A percentile compares a stretch with the other conserved stretches of the same genome.
These are phyloP conservation scores for Sporisorium scitamineum DNA, from an alignment of 1,284 basidiomycete genomes.

Conservation along the genomic window DNA sequence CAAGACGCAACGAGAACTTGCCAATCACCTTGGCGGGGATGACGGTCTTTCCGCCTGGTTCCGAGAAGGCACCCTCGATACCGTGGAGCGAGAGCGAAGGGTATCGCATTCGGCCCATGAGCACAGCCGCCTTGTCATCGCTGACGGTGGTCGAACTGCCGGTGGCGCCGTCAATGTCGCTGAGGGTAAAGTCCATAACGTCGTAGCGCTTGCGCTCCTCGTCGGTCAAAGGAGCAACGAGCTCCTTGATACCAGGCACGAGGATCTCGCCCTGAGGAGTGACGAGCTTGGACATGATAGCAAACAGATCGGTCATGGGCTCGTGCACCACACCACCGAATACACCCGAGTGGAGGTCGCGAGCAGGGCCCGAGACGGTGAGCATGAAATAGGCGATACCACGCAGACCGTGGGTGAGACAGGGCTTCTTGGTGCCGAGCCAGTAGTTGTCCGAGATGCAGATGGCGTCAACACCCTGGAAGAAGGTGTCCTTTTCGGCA, in stretches of 20 bases:
- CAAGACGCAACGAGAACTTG: constrained; percentile 72
- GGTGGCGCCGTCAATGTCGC: constrained; percentile 83
- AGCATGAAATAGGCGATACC: constrained; percentile 91
- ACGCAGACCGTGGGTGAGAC: constrained; percentile 73
- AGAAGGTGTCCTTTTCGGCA: constrained; percentile 84
- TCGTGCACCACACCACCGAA: constrained; percentile 70
- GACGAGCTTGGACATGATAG: constrained; percentile 81
- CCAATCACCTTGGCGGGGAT: constrained; percentile 90
- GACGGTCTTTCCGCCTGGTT: constrained; percentile 82
- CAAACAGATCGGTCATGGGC: constrained; percentile 76
- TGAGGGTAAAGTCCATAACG: constrained; percentile 69
- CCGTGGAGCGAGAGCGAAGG: constrained; percentile 93
- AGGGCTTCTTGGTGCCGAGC: constrained; percentile 70
- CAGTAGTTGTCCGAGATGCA: constrained; percentile 78
- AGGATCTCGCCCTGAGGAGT: constrained; percentile 85
- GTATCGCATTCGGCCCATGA: constrained; percentile 82
- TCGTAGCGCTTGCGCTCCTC: constrained; percentile 78
- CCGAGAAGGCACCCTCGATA: constrained; percentile 94
- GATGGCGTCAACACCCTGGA: constrained; percentile 90
- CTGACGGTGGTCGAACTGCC: constrained; percentile 83
- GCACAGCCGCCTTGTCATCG: constrained; percentile 82
- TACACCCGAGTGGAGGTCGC: constrained; percentile 87
- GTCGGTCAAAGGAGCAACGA: constrained; percentile 81
- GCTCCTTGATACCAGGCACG: constrained; percentile 89
- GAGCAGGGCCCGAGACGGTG: constrained; percentile 83